These are phyloP conservation scores for Tetrapisispora taiwanensis DNA, from an alignment of 805 yeast species.

Conservation along the genomic window DNA sequence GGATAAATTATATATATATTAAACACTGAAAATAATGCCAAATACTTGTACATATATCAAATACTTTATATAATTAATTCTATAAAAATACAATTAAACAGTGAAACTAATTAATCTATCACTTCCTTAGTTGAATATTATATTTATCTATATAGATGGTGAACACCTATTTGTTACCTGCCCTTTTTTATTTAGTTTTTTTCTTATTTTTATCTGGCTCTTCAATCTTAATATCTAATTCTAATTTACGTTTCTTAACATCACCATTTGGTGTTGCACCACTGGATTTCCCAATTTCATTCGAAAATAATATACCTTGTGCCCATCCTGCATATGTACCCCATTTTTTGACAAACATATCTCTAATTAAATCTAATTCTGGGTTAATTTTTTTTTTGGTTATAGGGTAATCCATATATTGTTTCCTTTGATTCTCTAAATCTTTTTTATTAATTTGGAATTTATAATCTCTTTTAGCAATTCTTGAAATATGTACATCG, in stretches of 20 bases:
- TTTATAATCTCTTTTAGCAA: slow-evolving; percentile 74
- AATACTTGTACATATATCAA: background rate
- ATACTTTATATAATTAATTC: background rate
- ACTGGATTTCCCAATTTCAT: slow-evolving; percentile 68
- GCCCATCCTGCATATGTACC: slow-evolving; percentile 98
- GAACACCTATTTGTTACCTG: no score
- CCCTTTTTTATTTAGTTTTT: background rate
- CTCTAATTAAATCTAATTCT: slow-evolving; percentile 40
- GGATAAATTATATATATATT: background rate
- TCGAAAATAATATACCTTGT: slow-evolving; percentile 84
- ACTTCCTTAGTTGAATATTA: background rate
- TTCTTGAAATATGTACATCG: slow-evolving; percentile 89
- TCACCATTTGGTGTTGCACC: slow-evolving; percentile 40
- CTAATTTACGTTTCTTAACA: slow-evolving; percentile 17
- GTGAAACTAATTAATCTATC: no score
- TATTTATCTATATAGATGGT: no score
- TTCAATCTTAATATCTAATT: background rate
- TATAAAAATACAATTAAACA: no score
- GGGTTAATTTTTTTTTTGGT: slow-evolving; percentile 26
- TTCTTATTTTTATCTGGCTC: background rate
- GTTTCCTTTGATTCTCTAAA: slow-evolving; percentile 16
- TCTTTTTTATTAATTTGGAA: slow-evolving; percentile 30
- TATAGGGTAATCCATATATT: slow-evolving; percentile 22
- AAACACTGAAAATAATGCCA: background rate
- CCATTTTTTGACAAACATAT: slow-evolving; percentile 58